Percentiles rank a stretch among this genome's conserved stretches.
Conservation (phyloP, 2,329 filamentous ascomycete species). For the Monosporascus sp. region DNA sequence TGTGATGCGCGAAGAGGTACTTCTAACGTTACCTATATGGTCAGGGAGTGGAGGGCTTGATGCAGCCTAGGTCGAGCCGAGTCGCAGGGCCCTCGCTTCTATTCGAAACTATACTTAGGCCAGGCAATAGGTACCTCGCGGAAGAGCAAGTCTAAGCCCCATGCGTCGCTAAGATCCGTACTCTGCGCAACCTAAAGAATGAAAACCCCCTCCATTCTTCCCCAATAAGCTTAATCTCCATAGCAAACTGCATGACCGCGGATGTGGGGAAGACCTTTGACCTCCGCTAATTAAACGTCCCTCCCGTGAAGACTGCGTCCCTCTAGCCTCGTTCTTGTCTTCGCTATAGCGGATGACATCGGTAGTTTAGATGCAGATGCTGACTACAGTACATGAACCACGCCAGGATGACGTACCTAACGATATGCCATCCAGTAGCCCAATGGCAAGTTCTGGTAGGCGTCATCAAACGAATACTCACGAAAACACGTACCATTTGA, state of each 20-base stretch:
- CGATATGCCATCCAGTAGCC: not conserved
- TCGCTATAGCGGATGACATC: not conserved
- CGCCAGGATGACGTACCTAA: not conserved
- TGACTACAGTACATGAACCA: not conserved
- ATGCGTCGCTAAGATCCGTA: not conserved
- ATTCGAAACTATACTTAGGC: not conserved
- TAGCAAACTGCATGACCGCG: not conserved
- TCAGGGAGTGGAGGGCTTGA: not conserved
- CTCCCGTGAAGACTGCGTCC: not conserved
- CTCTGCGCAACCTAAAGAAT: not conserved
- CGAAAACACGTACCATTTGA: not conserved
- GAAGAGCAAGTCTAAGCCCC: not conserved
- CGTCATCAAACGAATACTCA: not conserved
- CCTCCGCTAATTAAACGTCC: not conserved
- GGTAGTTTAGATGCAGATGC: not conserved
- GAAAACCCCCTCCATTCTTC: not conserved
- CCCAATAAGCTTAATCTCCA: not conserved
- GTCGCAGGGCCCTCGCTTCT: not conserved
- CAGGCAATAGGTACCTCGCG: not conserved
- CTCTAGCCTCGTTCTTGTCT: not conserved
- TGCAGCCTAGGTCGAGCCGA: not conserved
- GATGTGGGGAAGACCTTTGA: not conserved
- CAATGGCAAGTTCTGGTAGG: not conserved
- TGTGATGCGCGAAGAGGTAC: not conserved
- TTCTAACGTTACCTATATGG: not conserved